Base-by-base conservation (phyloP, 2,329 filamentous ascomycete genomes). In the Balansia obtecta region DNA sequence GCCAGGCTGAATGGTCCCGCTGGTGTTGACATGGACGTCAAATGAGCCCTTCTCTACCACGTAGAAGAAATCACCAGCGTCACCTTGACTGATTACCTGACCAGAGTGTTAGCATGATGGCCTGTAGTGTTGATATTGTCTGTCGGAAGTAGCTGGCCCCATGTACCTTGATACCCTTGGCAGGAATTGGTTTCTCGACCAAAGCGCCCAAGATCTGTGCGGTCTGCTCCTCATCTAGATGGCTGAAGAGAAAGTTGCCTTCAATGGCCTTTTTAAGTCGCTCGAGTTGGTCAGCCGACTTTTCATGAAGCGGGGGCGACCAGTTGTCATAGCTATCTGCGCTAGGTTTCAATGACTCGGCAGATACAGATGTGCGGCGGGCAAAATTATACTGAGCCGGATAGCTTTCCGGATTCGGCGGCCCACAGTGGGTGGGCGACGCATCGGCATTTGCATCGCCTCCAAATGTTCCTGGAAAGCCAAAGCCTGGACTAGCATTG, bases 11-110 rank as follows among this genome's bases (percentile, higher is more conserved):
- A 94, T 75, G 40, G 80, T 73, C 53, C 93, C 91, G 10, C 77
- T 77, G 12, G 76, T 67, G 65, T 96, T 90, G 68, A 97, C 90
- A 63, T 93, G 88, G 51, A 97, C 85, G 60, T 95, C 88, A 61
- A 97, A 97, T 20, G 76, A 76, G 40, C 93, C 93, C 56, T 84
- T 86, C 66, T 98, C 93, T 16, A 97, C 89, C 27, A 98, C 83
- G 66, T 98, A 98, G 71, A 98, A 98, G 72, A 86, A 97, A 68
- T 98, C 93, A 42, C 93, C 93, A 0, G 90, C 85, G 62, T 97
- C 93, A 50, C 93, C 93, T 71, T 98, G 93, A 46, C 83, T 85
- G 58, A 98, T 97, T 52, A 98, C 88, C 77, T 95, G 77, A 39
- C 7, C 6, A n/a, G 39, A 1, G 33, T 54, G 61, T 66, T 51